phyloP scores from a whole-genome alignment of 2,329 filamentous ascomycete genomes.

The Pestalotiopsis sp. region DNA sequence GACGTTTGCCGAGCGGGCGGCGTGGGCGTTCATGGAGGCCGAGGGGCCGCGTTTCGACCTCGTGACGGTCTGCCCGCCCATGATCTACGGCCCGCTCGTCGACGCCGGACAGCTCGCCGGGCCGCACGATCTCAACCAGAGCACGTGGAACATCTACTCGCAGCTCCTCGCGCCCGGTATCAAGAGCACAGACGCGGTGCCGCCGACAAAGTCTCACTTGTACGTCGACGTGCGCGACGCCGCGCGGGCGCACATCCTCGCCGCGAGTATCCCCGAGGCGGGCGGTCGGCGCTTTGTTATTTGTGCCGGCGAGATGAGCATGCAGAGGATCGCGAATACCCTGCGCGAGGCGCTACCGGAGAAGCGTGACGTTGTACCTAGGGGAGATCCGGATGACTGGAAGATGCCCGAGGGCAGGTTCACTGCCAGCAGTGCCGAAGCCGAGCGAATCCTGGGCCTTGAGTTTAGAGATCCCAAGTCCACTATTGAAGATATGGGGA shows the following conservation, averaged over 20 bases:
- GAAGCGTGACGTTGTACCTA: constrained; percentile 22
- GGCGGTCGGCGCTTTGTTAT: constrained; percentile 28
- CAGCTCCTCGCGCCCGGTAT: constrained; percentile 12
- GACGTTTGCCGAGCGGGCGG: constrained; percentile 46
- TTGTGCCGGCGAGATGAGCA: constrained; percentile 19
- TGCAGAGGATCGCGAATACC: constrained; percentile 23
- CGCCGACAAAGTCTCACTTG: constrained; percentile 22
- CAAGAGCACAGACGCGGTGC: constrained; percentile 20
- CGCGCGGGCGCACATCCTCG: constrained; percentile 27
- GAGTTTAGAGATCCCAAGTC: constrained; percentile 22
- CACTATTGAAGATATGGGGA: constrained; percentile 22
- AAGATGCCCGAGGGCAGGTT: constrained; percentile 21
- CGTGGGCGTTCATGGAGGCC: constrained; percentile 54
- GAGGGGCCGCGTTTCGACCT: constrained; percentile 53
- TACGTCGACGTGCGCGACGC: constrained; percentile 31
- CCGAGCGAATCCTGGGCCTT: constrained; percentile 22
- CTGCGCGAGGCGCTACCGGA: constrained; percentile 20
- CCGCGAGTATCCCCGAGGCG: constrained; percentile 22
- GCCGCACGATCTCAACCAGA: constrained; percentile 19
- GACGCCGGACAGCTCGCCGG: constrained; percentile 18
- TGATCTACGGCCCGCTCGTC: constrained; percentile 46
- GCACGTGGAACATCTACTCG: constrained; percentile 16
- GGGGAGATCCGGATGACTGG: constrained; percentile 18
- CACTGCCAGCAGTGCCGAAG: constrained; percentile 18
- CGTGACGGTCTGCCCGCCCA: constrained; percentile 50